Evolutionary conservation across 805 yeast species (phyloP), one percentile per base, ranked within the genome.

Genomic region (Candida railenensis): DNA sequence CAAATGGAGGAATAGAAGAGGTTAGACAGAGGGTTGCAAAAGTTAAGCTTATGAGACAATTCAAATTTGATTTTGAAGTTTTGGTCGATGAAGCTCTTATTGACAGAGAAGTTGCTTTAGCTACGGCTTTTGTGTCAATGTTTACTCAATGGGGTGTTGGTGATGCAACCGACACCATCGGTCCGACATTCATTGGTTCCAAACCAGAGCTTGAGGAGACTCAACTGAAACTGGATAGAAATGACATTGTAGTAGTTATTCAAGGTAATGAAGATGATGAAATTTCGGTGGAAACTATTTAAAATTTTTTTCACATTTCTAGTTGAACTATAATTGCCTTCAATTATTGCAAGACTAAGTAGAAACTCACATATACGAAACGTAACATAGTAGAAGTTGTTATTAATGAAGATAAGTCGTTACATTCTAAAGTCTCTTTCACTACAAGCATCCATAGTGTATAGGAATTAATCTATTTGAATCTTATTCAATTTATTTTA

Each of bases 121-220:
- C 82, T n/a, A 80, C 87, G 4, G 85, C 76, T 1, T 82, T 82
- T 53, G 62, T 80, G 45, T 72, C 85, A 16, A 81, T 82, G 83
- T 67, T 79, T 65, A 78, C 85, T n/a, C 82, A 81, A 61, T 82
- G 88, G 88, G 81, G 82, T 19, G 59, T 69, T 42, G 83, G 82
- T 43, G 78, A 71, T 57, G 65, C 65, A 49, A 77, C 82, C 14
- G 75, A 71, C 44, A 77, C 83, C 21, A 67, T 74, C 40, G 83
- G 83, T 15, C 83, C 83, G 21, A 76, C 82, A 5, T 62, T 37
- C 48, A 49, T 66, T 39, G 52, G 57, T 9, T 42, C 48, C 2
- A 46, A 40, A 14, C 34, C 42, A 11, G 46, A 52, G 53, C 47
- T 56, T 25, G 56, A 49, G 44, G 57, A 53, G 53, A 51, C 49